Base-by-base conservation (phyloP, 2,329 filamentous ascomycete species). In the Rhexocercosporidium sp. region DNA sequence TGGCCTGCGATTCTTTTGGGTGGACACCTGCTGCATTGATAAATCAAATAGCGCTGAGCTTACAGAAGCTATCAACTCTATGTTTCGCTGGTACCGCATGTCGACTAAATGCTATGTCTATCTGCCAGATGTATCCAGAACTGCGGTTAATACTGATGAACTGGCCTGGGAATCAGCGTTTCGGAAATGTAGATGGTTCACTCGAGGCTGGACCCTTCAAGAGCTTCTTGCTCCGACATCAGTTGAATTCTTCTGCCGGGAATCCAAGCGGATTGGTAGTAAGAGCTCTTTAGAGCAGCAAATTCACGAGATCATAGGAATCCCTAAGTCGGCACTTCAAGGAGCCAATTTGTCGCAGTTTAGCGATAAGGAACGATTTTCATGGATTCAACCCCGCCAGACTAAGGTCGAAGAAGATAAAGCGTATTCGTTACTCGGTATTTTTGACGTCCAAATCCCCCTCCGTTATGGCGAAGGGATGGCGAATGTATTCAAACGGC, bases 391-490 rank as follows among this genome's bases (percentile, higher is more conserved):
- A 27, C 31, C 12, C 14, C 57, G 64, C 16, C 2, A 66, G 27
- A 66, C 64, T 18, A 66, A 16, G 11, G 46, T 20, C 14, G 46
- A 66, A 47, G 57, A 65, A 44, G 63, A 65, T 25, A 61, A 16
- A 49, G 63, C 27, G 29, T 31, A 31, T 9, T 31, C 29, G 1
- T 31, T 31, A n/a, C 67, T 83, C 2, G 82, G 82, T 0, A 75
- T 83, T 0, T 83, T 83, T 34, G 74, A 74, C 1, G 75, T 83
- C 69, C 82, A 6, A 37, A 31, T 31, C 0, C 29, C 29, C 9
- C 29, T 31, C 29, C 29, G 82, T 0, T 83, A 83, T 63, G 65
- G 81, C 0, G 77, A 80, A 62, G 77, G 77, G 0, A 0, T n/a
- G 0, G 64, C 60, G 44, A 75, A 72, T 41, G n/a, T n/a, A n/a